A percentile compares a stretch with the other conserved stretches of the same genome.
Evolutionary conservation across 805 yeast genomes (phyloP).

Genomic region (Candida piceae): DNA sequence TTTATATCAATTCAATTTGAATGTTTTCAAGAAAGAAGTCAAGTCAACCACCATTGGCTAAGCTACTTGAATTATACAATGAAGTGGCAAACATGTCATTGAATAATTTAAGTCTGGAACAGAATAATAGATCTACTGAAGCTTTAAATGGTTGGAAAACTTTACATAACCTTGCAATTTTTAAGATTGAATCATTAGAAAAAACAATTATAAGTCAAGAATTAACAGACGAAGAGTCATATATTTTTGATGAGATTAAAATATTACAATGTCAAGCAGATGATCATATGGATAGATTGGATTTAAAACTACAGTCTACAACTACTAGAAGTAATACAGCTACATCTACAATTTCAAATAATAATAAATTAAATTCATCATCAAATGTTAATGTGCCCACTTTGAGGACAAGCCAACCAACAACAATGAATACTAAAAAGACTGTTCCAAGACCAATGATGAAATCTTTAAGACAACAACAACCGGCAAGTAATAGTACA

Average conservation of each 20-base stretch:
- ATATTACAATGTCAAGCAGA: constrained; percentile 31
- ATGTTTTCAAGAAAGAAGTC: constrained; percentile 55
- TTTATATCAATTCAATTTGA: too few species aligned
- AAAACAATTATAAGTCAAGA: constrained; percentile 30
- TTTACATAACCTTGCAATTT: constrained; percentile 56
- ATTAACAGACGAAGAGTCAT: constrained; percentile 42
- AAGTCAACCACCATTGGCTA: constrained; percentile 56
- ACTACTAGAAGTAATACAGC: too few species aligned
- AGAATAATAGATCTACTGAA: constrained; percentile 43
- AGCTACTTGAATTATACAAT: constrained; percentile 54
- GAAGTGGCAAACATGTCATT: constrained; percentile 58
- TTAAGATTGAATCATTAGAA: constrained; percentile 50
- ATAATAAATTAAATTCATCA: constrained; percentile 6
- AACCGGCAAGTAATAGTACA: constrained; percentile 1
- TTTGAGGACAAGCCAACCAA: constrained; percentile 24
- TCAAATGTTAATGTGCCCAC: constrained; percentile 23
- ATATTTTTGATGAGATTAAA: constrained; percentile 36
- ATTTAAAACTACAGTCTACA: constrained; percentile 12
- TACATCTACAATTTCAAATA: too few species aligned
- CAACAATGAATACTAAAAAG: constrained; percentile 26
- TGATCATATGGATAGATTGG: constrained; percentile 37
- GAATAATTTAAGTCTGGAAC: constrained; percentile 53
- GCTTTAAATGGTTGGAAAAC: constrained; percentile 73
- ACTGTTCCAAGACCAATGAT: constrained; percentile 15
- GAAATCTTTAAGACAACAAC: constrained; percentile 17